A percentile compares a stretch with the other conserved stretches of the same genome.
These are phyloP conservation scores for Paraphysoderma sedebokerense DNA, from an alignment of 371 early-diverging fungal genomes.

Conservation along the genomic window DNA sequence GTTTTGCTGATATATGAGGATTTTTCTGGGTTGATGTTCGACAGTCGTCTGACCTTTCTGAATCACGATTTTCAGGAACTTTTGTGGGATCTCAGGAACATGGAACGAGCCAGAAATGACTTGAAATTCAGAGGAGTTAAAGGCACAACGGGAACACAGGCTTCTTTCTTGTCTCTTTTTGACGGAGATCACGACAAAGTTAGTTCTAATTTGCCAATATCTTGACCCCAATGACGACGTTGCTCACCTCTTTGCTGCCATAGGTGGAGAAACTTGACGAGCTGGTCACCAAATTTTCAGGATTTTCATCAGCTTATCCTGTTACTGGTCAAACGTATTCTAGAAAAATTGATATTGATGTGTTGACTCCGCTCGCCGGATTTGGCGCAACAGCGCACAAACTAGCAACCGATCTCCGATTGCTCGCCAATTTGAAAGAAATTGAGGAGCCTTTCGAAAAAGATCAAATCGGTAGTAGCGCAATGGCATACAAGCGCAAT, in stretches of 20 bases:
- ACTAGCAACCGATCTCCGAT: constrained; percentile 90
- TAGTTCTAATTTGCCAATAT: background rate
- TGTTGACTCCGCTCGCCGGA: constrained; percentile 65
- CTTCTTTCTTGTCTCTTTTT: constrained; percentile 88
- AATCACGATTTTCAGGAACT: constrained; percentile 44
- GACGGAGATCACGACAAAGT: constrained; percentile 85
- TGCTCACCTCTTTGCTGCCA: background rate
- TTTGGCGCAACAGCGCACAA: constrained; percentile 94
- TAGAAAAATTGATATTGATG: constrained; percentile 91
- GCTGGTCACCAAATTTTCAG: constrained; percentile 74
- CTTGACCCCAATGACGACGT: background rate
- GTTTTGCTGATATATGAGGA: too few relatives aligned
- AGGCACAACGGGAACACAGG: constrained; percentile 98
- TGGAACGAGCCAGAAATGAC: constrained; percentile 72
- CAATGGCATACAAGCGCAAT: constrained; percentile 99
- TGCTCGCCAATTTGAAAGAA: constrained; percentile 91
- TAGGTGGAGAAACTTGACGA: constrained; percentile 68
- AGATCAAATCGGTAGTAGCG: constrained; percentile 94
- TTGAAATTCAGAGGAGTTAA: constrained; percentile 91
- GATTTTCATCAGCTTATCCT: constrained; percentile 65
- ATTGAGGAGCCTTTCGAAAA: constrained; percentile 97
- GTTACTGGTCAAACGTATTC: constrained; percentile 97
- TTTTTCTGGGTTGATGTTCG: background rate
- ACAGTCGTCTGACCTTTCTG: background rate
- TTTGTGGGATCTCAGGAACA: constrained; percentile 87